phyloP scores from a whole-genome alignment of 2,329 filamentous ascomycete species.

The Ascochyta koolunga region DNA sequence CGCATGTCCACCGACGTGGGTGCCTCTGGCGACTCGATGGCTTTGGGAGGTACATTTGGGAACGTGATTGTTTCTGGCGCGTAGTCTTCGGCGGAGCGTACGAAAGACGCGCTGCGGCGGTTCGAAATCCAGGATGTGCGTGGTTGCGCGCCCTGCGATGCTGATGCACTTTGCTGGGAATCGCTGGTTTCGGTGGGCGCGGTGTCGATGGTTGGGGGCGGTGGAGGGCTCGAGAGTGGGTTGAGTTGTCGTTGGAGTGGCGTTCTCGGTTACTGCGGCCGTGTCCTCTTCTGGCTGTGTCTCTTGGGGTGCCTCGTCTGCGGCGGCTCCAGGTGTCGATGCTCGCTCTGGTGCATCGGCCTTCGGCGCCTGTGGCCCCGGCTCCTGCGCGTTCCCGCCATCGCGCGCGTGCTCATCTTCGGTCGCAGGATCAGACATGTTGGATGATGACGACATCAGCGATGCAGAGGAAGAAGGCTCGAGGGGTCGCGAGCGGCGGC shows the following conservation, averaged over 20 bases:
- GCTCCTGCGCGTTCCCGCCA: slow-evolving; percentile 27
- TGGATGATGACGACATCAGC: slow-evolving; percentile 46
- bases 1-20: slow-evolving; percentile 53
- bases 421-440: slow-evolving; percentile 43
- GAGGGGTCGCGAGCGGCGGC: slow-evolving; percentile 84
- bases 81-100: slow-evolving; percentile 43
- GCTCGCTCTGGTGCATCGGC: slow-evolving; percentile 27
- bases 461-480: slow-evolving; percentile 41
- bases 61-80: slow-evolving; percentile 40
- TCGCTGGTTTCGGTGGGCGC: slow-evolving; percentile 34
- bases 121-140: slow-evolving; percentile 54
- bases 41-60: slow-evolving; percentile 29
- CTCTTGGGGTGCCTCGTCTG: slow-evolving; percentile 26
- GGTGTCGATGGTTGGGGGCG: slow-evolving; percentile 32
- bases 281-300: slow-evolving; percentile 18
- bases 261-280: slow-evolving; percentile 12
- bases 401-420: slow-evolving; percentile 40
- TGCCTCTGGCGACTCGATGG: slow-evolving; percentile 51
- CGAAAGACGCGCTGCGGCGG: slow-evolving; percentile 52
- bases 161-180: slow-evolving; percentile 40
- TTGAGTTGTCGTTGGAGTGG: slow-evolving; percentile 28
- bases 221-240: slow-evolving; percentile 28
- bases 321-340: slow-evolving; percentile 28
- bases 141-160: slow-evolving; percentile 41
- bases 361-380: slow-evolving; percentile 23